Evolutionary conservation across 2,329 filamentous ascomycete genomes (phyloP).

Genomic region (Claviceps digitariae): DNA sequence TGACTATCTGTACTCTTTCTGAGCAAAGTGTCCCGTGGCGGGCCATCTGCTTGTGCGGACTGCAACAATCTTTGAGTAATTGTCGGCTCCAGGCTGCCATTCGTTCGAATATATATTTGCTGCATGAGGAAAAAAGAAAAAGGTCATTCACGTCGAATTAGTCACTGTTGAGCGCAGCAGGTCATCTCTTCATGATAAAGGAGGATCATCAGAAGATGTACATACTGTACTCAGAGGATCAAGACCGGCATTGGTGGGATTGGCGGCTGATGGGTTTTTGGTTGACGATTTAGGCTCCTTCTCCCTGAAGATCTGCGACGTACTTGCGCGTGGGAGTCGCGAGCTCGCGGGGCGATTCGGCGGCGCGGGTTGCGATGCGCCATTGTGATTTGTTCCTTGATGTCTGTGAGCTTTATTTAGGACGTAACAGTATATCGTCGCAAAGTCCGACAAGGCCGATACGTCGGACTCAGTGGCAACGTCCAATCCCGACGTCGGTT

Average conservation of each 20-base stretch:
- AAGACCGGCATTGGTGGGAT: constrained; percentile 16
- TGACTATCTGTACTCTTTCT: constrained; percentile 28
- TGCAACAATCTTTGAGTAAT: constrained; percentile 42
- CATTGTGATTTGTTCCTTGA: constrained; percentile 4
- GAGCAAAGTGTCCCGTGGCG: constrained; percentile 26
- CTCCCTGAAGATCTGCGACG: constrained; percentile 31
- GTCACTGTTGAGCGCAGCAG: too few species aligned
- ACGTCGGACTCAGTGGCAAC: not conserved
- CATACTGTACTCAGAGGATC: constrained; percentile 26
- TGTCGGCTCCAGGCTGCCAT: constrained; percentile 25
- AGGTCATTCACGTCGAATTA: not conserved
- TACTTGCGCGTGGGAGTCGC: constrained; percentile 42
- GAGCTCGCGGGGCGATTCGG: constrained; percentile 10
- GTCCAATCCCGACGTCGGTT: not conserved
- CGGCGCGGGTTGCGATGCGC: constrained; percentile 5
- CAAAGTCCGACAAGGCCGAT: not conserved
- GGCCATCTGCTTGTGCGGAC: constrained; percentile 38
- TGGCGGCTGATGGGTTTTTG: constrained; percentile 14
- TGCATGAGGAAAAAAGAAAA: constrained; percentile 7
- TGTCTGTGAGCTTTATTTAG: not conserved
- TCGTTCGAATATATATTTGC: constrained; percentile 28
- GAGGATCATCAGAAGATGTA: not conserved
- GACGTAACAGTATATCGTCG: not conserved
- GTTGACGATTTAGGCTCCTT: constrained; percentile 16
- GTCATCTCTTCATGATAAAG: not conserved